These are phyloP conservation scores for Fusarium secorum DNA, from an alignment of 2,329 filamentous ascomycete genomes.

Conservation along the genomic window DNA sequence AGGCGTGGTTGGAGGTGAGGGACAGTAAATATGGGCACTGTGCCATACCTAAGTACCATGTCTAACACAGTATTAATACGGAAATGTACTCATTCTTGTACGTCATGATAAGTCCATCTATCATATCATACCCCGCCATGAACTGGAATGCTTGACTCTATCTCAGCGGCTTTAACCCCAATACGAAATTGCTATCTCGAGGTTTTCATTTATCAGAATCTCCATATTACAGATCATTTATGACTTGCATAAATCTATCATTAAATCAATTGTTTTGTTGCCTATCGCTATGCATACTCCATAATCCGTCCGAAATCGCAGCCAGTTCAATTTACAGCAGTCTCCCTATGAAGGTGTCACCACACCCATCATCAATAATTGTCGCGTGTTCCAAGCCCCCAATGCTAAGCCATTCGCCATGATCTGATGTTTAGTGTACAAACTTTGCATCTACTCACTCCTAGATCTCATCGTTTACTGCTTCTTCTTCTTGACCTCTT, in stretches of 20 bases:
- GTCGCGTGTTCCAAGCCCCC: slow-evolving; percentile 1
- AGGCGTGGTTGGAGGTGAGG: slow-evolving; percentile 13
- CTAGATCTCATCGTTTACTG: slow-evolving; percentile 10
- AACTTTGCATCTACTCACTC: not conserved
- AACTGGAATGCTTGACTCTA: not conserved
- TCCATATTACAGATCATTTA: not conserved
- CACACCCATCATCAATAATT: slow-evolving; percentile 6
- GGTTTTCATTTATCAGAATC: not conserved
- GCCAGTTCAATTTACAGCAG: not conserved
- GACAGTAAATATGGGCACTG: not conserved
- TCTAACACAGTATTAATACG: not conserved
- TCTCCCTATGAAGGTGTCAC: not conserved
- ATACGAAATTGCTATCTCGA: not conserved
- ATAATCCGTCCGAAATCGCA: not conserved
- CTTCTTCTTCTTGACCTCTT: slow-evolving; percentile 41
- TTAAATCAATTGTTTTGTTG: slow-evolving; percentile 13
- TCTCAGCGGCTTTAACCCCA: not conserved
- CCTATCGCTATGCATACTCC: slow-evolving; percentile 18
- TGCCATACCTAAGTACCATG: not conserved
- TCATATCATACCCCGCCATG: slow-evolving; percentile 26
- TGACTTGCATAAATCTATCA: not conserved
- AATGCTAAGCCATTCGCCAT: slow-evolving; percentile 16
- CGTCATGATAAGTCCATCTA: slow-evolving; percentile 24
- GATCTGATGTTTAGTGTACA: slow-evolving; percentile 26
- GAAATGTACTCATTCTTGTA: not conserved